Evolutionary conservation across 2,329 filamentous ascomycete genomes (phyloP), one percentile per base, ranked within the genome.

Genomic region (Lachnellula suecica): DNA sequence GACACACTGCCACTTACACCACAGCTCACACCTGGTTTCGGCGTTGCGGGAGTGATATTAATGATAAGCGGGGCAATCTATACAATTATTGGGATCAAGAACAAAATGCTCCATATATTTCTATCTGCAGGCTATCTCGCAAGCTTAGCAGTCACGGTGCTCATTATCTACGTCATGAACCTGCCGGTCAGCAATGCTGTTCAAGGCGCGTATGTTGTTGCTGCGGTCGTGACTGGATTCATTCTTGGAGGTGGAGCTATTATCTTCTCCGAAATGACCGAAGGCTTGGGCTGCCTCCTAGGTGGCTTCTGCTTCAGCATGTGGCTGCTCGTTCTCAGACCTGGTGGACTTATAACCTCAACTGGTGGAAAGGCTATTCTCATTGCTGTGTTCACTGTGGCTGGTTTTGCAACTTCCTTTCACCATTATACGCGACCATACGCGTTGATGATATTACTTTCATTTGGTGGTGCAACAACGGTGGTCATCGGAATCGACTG

Each of bases 151-250:
- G 85, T 94, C 11, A 83, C 88, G 0, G 87, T 96, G 2, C 75
- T 97, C 20, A 90, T 97, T 49, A 71, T 96, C 41, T 97, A 97
- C 67, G 86, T 97, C 35, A 94, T 95, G 87, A 86, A 79, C 49
- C 81, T 85, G 0, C 91, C 91, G 0, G 81, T 96, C 35, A 83
- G 79, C 53, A 74, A 88, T 67, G 88, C 83, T 0, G 74, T 94
- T 2, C 91, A 97, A 70, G 93, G 91, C 23, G 93, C 84, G 25
- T 97, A 94, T 68, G 81, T 97, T 31, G 88, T 91, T 6, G 92
- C 91, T 2, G 82, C 81, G 2, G 78, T 89, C 31, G 71, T 91
- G 57, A 86, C 91, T 0, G 91, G 91, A 1, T 66, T 84, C 5
- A 76, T 91, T 20, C 79, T 96, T 19, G 93, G 92, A 15, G 88